Base-by-base conservation (phyloP, 2,329 filamentous ascomycete genomes). In the Lecanosticta acicola region DNA sequence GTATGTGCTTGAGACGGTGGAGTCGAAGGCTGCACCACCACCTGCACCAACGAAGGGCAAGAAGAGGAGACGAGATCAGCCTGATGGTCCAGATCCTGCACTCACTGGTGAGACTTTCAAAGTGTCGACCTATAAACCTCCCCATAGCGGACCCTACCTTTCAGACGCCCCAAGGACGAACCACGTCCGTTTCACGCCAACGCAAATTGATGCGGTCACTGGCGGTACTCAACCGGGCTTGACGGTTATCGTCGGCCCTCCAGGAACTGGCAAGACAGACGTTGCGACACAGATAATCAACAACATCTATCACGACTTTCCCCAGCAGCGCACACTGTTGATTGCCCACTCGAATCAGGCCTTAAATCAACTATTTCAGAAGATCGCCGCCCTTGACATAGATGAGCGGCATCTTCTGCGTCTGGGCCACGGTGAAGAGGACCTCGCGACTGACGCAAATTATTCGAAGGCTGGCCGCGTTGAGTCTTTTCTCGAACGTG, bases 221-320 rank as follows among this genome's bases (percentile, higher is more conserved):
- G 96, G 91, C 33, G 93, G 93, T 16, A 90, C 87, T 4, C 94
- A 98, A 60, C 91, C 93, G 29, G 93, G 94, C 16, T 75, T 98
- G 41, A 96, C 91, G 1, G 80, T 98, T 39, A 85, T 98, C 57
- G 87, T 98, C 51, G 93, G 93, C 1, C 93, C 93, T 43, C 93
- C 93, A 5, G 93, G 93, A 44, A 98, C 93, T 4, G 93, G 94
- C 52, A 98, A 98, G 73, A 98, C 93, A n/a, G 93, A 98, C 68
- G 93, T 98, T 43, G 90, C 89, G 39, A 96, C 91, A 3, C 93
- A 98, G 67, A 94, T 97, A 64, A 98, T 98, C 70, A 96, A 87
- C 72, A 96, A 97, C 66, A 85, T 98, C 58, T 98, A 98, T 64
- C 91, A 97, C 72, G 95, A 97, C 68, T 98, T 96, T 64, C 90